Evolutionary conservation across 208 protist genomes (phyloP), one percentile per base, ranked within the genome.

Genomic region (Trypanosoma avium): DNA sequence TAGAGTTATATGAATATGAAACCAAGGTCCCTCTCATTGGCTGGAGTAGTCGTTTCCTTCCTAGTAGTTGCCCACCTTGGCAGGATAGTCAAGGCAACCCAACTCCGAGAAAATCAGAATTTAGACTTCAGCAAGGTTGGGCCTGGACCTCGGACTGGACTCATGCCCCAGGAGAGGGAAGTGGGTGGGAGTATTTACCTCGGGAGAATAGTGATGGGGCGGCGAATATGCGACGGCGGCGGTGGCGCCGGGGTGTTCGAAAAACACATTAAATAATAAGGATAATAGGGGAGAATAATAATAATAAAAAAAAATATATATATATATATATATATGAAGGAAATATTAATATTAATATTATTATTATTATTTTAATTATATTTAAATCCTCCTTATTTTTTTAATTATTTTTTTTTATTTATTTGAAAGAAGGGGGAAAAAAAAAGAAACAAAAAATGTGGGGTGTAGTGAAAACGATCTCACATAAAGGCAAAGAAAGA

Each of bases 1-100:
- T 83, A 19, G 59, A 63, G 33, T 27, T 90, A 4, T 90, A 82
- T 74, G 84, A 94, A 69, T 84, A 88, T 62, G 74, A 94, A 43
- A 65, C 67, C 19, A 76, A 81, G 54, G 70, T 73, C 26, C 17
- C 75, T 17, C 26, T 89, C 21, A 60, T 85, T 33, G 86, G 71
- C 17, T 93, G 87, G 84, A 69, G 76, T 13, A 82, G 70, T 58
- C 54, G 55, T 13, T 66, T 70, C 38, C 75, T 90, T 32, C 73
- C 82, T 13, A 45, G 71, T 1, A 70, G 77, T 42, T 82, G 52
- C 58, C 54, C 86, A 0, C 60, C 59, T 32, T 95, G 89, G 84
- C 76, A 88, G 65, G 77, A 84, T 46, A 35, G 46, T n/a, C 53
- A 76, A 48, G 89, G 89, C 30, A 64, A 73, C 47, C 70, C 65